A percentile compares a stretch with the other conserved stretches of the same genome.
phyloP scores from a whole-genome alignment of 345 rosid genomes.

The Hibiscus syriacus region DNA sequence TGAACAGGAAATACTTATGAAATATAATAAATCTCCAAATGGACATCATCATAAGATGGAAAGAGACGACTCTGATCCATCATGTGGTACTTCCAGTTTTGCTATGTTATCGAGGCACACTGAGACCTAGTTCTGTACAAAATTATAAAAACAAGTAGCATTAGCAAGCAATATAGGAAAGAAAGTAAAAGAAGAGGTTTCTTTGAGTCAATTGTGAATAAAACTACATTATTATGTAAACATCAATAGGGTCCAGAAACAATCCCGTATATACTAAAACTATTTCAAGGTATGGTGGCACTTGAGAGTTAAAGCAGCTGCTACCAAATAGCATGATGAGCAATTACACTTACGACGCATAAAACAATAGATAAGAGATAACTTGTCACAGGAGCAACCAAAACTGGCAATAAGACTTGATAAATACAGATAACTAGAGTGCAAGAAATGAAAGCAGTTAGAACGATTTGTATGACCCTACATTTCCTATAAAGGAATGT shows the following conservation, averaged over 20 bases:
- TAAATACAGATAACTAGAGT: not conserved
- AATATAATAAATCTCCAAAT: not conserved
- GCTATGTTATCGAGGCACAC: conserved; percentile 65
- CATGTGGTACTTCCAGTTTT: conserved; percentile 9
- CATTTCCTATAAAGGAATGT: not conserved
- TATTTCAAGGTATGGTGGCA: too few relatives aligned
- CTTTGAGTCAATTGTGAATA: not conserved
- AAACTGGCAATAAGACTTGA: not conserved
- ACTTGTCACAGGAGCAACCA: not conserved
- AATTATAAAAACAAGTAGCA: conserved; percentile 13
- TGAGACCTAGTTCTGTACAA: conserved; percentile 61
- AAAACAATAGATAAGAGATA: not conserved
- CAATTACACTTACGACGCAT: not conserved
- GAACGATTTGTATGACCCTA: too few relatives aligned
- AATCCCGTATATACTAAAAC: not conserved
- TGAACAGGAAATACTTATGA: not conserved
- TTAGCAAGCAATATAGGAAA: not conserved
- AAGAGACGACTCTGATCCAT: not conserved
- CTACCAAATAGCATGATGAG: not conserved
- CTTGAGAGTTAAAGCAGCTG: not conserved
- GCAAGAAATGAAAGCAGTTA: too few relatives aligned
- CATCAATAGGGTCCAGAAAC: not conserved
- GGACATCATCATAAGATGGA: not conserved
- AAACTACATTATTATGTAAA: not conserved
- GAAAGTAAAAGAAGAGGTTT: not conserved